Evolutionary conservation across 2,329 filamentous ascomycete species (phyloP).

Genomic region (Didymella pomorum): DNA sequence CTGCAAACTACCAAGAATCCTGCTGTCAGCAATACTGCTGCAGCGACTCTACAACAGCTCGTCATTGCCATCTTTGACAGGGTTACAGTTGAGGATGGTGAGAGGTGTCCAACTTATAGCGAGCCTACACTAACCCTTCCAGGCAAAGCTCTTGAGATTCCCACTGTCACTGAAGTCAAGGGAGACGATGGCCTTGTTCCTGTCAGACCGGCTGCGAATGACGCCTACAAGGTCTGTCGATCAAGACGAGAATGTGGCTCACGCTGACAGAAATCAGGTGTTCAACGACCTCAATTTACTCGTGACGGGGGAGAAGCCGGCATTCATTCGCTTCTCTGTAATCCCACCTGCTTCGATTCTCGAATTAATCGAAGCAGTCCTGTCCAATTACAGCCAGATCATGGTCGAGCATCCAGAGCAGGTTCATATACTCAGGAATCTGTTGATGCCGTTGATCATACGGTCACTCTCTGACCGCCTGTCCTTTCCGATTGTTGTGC

Average conservation of each 20-base stretch:
- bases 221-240: conserved; percentile 75
- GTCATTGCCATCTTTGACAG: conserved; percentile 94
- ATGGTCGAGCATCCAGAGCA: conserved; percentile 83
- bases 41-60: conserved; percentile 94
- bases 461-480: conserved; percentile 78
- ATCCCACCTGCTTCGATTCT: conserved; percentile 84
- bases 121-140: conserved; percentile 19
- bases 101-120: background rate
- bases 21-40: conserved; percentile 93
- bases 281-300: conserved; percentile 90
- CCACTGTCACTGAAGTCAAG: conserved; percentile 71
- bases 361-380: conserved; percentile 88
- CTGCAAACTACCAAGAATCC: conserved; percentile 91
- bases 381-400: conserved; percentile 83
- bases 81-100: conserved; percentile 81
- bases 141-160: conserved; percentile 58
- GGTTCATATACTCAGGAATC: conserved; percentile 75
- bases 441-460: conserved; percentile 84
- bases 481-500: conserved; percentile 81
- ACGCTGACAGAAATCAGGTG: conserved; percentile 60
- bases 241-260: background rate
- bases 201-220: conserved; percentile 78
- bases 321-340: conserved; percentile 80
- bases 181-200: conserved; percentile 70
- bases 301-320: conserved; percentile 82